Evolutionary conservation across 2,329 filamentous ascomycete genomes (phyloP), one percentile per base, ranked within the genome.

Genomic region (Aspergillus felis): DNA sequence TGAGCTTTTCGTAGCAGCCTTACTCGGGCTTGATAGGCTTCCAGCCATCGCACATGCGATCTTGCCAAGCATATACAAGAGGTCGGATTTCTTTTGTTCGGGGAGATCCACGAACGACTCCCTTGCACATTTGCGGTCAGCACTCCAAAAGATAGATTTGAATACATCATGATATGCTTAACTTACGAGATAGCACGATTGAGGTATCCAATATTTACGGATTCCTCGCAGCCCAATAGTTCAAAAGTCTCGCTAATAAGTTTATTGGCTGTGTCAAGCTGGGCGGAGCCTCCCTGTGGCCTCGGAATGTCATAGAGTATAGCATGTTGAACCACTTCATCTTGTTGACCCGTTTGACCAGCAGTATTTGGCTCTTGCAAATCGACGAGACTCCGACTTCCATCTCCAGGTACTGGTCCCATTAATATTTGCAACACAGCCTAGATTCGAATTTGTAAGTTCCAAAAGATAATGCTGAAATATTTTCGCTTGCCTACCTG

Each of bases 21-120:
- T 60, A 66, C 68, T 60, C 44, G 67, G 49, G 57, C 68, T 66
- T 41, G 48, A 62, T 50, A 87, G 69, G 6, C 76, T 79, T 32
- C 76, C 75, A 56, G 83, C 80, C 14, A 78, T 75, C 17, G 81
- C 81, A 68, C 87, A 90, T 20, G 82, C 77, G 50, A 85, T 69
- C 51, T 79, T 79, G 3, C 85, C 83, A 14, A 91, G 67, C 10
- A 81, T 68, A 41, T 84, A 75, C 44, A 89, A 74, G 8, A 80
- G 72, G 35, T 78, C 76, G 62, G 81, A 84, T 66, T 84, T 81
- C 25, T 80, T 74, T 7, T 73, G 58, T 57, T 85, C 81, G 17
- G 77, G 64, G 4, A 85, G 70, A 14, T 71, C 67, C 12, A 76
- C 64, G 65, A 86, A 86, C 24, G 67, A 67, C 57, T 67, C 57